These are phyloP conservation scores for Camelina sativa DNA, from an alignment of 345 rosid genomes.

Conservation along the genomic window DNA sequence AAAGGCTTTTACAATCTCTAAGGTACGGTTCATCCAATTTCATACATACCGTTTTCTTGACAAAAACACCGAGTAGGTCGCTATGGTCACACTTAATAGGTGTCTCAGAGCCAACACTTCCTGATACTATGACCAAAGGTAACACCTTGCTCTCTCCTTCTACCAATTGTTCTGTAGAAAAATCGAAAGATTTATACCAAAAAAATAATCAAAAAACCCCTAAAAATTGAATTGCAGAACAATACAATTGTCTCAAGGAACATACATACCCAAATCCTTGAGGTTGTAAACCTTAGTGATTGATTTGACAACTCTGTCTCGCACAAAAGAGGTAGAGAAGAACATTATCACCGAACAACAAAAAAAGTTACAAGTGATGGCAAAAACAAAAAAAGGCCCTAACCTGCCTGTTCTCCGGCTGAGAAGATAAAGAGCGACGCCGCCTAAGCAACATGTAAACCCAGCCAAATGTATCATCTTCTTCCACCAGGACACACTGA, in stretches of 20 bases:
- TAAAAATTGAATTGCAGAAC: neutral
- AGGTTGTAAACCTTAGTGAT: slow-evolving; percentile 68
- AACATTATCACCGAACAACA: neutral
- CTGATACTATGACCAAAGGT: slow-evolving; percentile 72
- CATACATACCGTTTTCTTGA: slow-evolving; percentile 73
- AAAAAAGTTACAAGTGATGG: neutral
- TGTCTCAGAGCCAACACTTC: slow-evolving; percentile 83
- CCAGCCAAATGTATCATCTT: slow-evolving; percentile 73
- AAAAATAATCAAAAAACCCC: neutral
- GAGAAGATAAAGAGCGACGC: slow-evolving; percentile 75
- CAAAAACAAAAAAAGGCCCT: neutral
- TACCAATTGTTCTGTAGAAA: slow-evolving; percentile 62
- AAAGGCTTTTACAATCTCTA: neutral
- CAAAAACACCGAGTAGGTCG: slow-evolving; percentile 61
- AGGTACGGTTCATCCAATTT: neutral
- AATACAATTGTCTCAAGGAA: too few species aligned
- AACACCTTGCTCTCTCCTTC: slow-evolving; percentile 64
- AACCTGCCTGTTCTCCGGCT: slow-evolving; percentile 84
- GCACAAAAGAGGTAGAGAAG: neutral
- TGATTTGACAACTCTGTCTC: slow-evolving; percentile 64
- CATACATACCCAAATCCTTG: slow-evolving; percentile 59
- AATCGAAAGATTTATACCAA: neutral
- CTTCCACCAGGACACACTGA: neutral
- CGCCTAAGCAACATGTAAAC: slow-evolving; percentile 72
- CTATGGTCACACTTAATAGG: slow-evolving; percentile 75